Evolutionary conservation across 352 stramenopile genomes (phyloP).

Genomic region (Globisporangium uncinulatum): DNA sequence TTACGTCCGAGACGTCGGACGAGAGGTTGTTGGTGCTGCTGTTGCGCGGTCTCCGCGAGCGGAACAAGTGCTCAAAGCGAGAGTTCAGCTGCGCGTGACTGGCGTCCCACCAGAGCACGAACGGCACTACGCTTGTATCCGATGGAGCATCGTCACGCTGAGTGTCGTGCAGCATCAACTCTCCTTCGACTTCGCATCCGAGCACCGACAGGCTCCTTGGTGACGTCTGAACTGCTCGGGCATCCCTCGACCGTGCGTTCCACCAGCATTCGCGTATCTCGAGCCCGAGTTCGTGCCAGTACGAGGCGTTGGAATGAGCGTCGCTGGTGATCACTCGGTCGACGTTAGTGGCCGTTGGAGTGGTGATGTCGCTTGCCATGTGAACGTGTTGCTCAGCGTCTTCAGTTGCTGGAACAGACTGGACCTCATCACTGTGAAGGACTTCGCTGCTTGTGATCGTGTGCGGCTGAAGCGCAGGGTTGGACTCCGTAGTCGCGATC

Average conservation of each 20-base stretch:
- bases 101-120: conserved; percentile 56
- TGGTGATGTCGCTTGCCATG: not conserved
- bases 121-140: conserved; percentile 21
- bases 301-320: not conserved
- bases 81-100: conserved; percentile 35
- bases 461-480: not conserved
- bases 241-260: not conserved
- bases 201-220: conserved; percentile 10
- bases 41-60: not conserved
- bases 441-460: not conserved
- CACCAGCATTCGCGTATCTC: conserved; percentile 24
- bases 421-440: not conserved
- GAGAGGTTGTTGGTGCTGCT: conserved; percentile 2
- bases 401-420: not conserved
- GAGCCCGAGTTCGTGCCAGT: conserved; percentile 19
- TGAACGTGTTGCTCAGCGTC: not conserved
- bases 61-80: conserved; percentile 28
- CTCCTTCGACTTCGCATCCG: conserved; percentile 40
- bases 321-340: not conserved
- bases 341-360: not conserved
- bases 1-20: conserved; percentile 11
- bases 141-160: not conserved
- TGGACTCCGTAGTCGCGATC: not conserved
- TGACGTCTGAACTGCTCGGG: not conserved
- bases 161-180: conserved; percentile 17